Evolutionary conservation across 768 basidiomycete species (phyloP), one percentile per base, ranked within the genome.

Genomic region (Lactarius hatsudake): DNA sequence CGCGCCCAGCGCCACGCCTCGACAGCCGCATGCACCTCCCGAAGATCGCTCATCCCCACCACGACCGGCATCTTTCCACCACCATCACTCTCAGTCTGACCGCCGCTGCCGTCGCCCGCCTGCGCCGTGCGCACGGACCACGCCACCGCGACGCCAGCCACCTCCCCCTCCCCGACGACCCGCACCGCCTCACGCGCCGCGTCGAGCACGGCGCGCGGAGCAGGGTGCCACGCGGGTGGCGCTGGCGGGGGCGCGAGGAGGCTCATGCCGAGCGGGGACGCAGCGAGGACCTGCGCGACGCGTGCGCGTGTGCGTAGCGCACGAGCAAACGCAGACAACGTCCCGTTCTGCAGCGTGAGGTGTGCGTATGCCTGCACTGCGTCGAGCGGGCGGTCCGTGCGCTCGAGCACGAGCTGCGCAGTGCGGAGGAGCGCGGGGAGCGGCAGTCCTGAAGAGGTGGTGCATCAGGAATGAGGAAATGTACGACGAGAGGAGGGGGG

Each of bases 251-350:
- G 64, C 0, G 86, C 86, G 40, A 96, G 81, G 3, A 95, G 83
- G 0, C 88, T 89, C 93, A 95, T 95, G 74, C 84, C 88, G 61
- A 96, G 80, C 9, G 94, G 94, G 2, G 93, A 93, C 1, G 94
- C 94, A 2, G 88, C 80, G 60, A 94, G 62, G 34, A 96, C 79
- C 63, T 91, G 89, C 63, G 76, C 74, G 54, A 96, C 83, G 59
- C 84, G 78, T 0, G 91, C 92, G 28, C 89, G 87, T 23, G 78
- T 74, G 69, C 80, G 79, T 63, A 94, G 82, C 48, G 83, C 81
- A 13, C 82, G 77, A 32, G 82, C 81, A 74, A 87, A 93, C 12
- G 80, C 76, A 48, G 76, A 74, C 74, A 88, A 81, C 18, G 84
- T 87, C 63, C 79, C 77, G 75, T 91, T 93, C 74, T 93, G 91